Percentiles rank a stretch among this genome's conserved stretches.
phyloP scores from a whole-genome alignment of 768 basidiomycete genomes.

The Melanogaster broomeanus region DNA sequence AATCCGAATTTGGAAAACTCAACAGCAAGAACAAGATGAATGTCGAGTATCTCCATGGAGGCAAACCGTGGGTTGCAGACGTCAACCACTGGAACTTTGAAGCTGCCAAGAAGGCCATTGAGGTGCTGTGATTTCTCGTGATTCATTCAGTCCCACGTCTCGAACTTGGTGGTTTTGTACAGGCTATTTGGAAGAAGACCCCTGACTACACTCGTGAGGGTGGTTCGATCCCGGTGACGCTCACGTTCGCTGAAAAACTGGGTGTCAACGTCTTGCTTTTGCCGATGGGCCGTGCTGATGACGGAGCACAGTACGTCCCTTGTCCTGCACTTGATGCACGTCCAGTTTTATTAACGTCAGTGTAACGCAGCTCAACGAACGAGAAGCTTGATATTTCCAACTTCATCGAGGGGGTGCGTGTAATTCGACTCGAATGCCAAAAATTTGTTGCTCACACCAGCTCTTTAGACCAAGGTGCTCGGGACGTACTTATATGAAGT shows the following conservation, averaged over 20 bases:
- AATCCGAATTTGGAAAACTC: slow-evolving; percentile 82
- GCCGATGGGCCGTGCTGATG: slow-evolving; percentile 93
- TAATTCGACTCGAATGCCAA: not conserved
- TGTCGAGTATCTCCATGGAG: slow-evolving; percentile 74
- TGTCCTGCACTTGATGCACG: not conserved
- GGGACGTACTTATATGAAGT: slow-evolving; percentile 35
- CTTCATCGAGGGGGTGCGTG: slow-evolving; percentile 79
- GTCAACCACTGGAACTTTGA: slow-evolving; percentile 91
- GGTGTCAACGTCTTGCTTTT: slow-evolving; percentile 86
- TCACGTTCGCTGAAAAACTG: slow-evolving; percentile 89
- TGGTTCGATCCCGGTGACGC: slow-evolving; percentile 92
- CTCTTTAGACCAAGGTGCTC: slow-evolving; percentile 32
- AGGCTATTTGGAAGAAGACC: slow-evolving; percentile 61
- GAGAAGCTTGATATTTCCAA: slow-evolving; percentile 93
- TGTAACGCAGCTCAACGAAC: slow-evolving; percentile 70
- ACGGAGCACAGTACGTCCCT: slow-evolving; percentile 82
- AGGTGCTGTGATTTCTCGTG: slow-evolving; percentile 39
- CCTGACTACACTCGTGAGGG: slow-evolving; percentile 90
- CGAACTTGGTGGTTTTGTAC: not conserved
- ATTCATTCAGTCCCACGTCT: not conserved
- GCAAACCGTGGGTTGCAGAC: slow-evolving; percentile 88
- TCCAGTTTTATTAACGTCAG: not conserved
- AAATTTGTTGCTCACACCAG: not conserved
- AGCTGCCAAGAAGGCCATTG: slow-evolving; percentile 85
- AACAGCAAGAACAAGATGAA: slow-evolving; percentile 80